Conservation (phyloP, 768 basidiomycete genomes). For the Mycena metata region DNA sequence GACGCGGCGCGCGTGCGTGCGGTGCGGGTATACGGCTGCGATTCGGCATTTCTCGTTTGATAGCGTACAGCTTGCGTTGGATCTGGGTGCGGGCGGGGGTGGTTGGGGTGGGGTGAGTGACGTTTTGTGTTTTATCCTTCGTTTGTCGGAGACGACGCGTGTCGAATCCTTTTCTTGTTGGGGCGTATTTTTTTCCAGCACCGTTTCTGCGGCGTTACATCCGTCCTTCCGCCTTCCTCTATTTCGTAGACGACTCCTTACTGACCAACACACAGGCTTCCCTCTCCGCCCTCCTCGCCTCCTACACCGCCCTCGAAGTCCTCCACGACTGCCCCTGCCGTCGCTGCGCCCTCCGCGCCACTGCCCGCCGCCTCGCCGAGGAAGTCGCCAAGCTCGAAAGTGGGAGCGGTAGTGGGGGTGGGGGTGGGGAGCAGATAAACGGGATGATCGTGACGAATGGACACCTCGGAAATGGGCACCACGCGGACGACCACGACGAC, state of each 20-base stretch:
- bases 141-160: no score
- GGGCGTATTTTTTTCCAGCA: no score
- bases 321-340: constrained; percentile 95
- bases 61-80: constrained; percentile 78
- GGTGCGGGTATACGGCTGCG: constrained; percentile 94
- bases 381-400: constrained; percentile 73
- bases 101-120: constrained; percentile 33
- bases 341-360: constrained; percentile 88
- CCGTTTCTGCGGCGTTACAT: no score
- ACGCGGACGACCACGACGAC: constrained; percentile 31
- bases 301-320: constrained; percentile 91
- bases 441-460: constrained; percentile 7
- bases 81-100: constrained; percentile 7
- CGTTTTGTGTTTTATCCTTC: background rate
- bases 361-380: constrained; percentile 70
- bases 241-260: no score
- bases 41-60: constrained; percentile 94
- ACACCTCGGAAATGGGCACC: background rate
- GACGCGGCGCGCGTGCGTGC: constrained; percentile 87
- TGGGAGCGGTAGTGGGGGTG: constrained; percentile 43
- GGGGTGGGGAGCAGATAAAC: background rate
- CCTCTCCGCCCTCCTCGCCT: constrained; percentile 61
- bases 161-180: no score
- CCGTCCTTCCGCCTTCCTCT: no score
- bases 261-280: constrained; percentile 15